These are phyloP conservation scores for Agarophyton chilense DNA, from an alignment of 23 red algal genomes.

Conservation along the genomic window DNA sequence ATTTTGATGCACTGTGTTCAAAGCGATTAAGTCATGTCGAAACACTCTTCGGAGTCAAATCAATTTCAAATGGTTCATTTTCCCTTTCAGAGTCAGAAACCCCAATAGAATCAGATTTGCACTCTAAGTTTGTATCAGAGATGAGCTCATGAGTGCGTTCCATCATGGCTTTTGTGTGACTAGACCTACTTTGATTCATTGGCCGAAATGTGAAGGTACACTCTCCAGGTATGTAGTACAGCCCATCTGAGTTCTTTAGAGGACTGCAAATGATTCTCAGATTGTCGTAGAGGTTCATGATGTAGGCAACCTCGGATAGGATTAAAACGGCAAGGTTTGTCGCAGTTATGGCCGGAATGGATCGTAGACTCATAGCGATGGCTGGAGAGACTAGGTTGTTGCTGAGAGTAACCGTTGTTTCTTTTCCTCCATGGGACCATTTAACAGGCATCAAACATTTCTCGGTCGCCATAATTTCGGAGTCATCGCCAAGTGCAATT, in stretches of 20 bases:
- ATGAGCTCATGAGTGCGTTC: background rate
- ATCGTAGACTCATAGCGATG: background rate
- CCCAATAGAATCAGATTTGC: background rate
- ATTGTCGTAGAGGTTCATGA: background rate
- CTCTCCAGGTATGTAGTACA: background rate
- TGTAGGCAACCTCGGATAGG: background rate
- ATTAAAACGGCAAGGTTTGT: background rate
- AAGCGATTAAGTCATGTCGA: too few species aligned
- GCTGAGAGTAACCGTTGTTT: background rate
- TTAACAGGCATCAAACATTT: too few species aligned
- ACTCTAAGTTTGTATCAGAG: background rate
- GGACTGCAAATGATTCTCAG: background rate
- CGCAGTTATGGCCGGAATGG: background rate
- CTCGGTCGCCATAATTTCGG: too few species aligned
- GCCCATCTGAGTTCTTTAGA: background rate
- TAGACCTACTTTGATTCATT: background rate
- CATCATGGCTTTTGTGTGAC: background rate
- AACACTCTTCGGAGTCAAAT: too few species aligned
- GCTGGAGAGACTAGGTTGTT: background rate
- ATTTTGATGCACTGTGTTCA: too few species aligned
- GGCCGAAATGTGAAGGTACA: background rate
- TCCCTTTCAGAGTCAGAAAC: slow-evolving; percentile 5
- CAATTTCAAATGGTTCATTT: too few species aligned
- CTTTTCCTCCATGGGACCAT: background rate
- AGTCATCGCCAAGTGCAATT: too few species aligned